phyloP scores from a whole-genome alignment of 2,329 filamentous ascomycete genomes.

The Bipolaris victoriae region DNA sequence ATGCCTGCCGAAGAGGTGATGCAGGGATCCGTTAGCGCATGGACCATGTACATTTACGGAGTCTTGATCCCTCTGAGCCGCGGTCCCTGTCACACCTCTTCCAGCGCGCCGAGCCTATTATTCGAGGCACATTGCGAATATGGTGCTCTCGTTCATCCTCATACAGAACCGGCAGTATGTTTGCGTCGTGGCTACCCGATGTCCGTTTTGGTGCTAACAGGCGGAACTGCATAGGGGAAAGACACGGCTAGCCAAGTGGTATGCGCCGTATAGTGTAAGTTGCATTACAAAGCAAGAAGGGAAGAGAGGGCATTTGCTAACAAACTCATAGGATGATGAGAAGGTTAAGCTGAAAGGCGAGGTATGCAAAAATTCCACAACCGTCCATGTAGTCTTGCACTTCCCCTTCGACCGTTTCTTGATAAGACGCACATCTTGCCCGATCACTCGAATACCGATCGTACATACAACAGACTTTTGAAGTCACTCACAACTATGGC shows the following conservation, averaged over 20 bases:
- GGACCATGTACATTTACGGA: slow-evolving; percentile 7
- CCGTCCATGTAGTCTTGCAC: not conserved
- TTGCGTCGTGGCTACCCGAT: not conserved
- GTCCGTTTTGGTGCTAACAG: not conserved
- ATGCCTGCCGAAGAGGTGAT: slow-evolving; percentile 1
- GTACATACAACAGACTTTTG: not conserved
- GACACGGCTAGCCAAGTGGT: slow-evolving; percentile 98
- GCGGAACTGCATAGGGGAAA: slow-evolving; percentile 72
- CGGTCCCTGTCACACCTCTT: slow-evolving; percentile 5
- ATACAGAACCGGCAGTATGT: slow-evolving; percentile 85
- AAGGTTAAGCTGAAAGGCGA: slow-evolving; percentile 99
- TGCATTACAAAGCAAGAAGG: not conserved
- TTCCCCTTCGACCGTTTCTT: slow-evolving; percentile 4
- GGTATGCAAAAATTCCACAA: slow-evolving; percentile 56
- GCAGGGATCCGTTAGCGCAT: slow-evolving; percentile 14
- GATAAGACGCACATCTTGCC: not conserved
- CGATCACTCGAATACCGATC: not conserved
- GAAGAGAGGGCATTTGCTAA: slow-evolving; percentile 22
- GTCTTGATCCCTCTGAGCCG: slow-evolving; percentile 1
- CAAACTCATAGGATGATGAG: slow-evolving; percentile 74
- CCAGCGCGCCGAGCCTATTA: slow-evolving; percentile 16
- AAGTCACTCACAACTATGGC: slow-evolving; percentile 2
- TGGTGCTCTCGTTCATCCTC: slow-evolving; percentile 83
- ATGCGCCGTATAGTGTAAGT: slow-evolving; percentile 85
- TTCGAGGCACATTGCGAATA: slow-evolving; percentile 34